phyloP scores from a whole-genome alignment of 1,284 basidiomycete genomes.

The Ustilago crameri region DNA sequence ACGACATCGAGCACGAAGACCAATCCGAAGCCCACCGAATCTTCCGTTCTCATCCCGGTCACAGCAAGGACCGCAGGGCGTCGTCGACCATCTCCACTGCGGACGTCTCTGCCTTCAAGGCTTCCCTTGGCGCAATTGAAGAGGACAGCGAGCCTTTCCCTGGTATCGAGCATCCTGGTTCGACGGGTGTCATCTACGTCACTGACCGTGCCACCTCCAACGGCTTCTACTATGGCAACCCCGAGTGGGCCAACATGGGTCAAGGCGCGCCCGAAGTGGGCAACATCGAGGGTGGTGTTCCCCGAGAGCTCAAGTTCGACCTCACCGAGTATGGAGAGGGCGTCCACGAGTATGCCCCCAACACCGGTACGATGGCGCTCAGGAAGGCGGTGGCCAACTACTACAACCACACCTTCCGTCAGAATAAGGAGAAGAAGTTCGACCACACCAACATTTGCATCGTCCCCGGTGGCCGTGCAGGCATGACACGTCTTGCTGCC shows the following conservation, averaged over 20 bases:
- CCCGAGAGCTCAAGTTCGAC: constrained; percentile 74
- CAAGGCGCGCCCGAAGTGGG: constrained; percentile 71
- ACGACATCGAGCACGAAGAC: constrained; percentile 42
- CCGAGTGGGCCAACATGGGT: constrained; percentile 51
- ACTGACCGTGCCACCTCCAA: constrained; percentile 58
- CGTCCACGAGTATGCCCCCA: constrained; percentile 88
- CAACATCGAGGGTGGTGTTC: constrained; percentile 78
- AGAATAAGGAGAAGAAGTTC: constrained; percentile 82
- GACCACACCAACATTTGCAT: constrained; percentile 88
- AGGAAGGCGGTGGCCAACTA: constrained; percentile 56
- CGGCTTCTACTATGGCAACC: constrained; percentile 56
- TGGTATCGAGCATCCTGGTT: constrained; percentile 67
- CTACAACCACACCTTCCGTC: constrained; percentile 84
- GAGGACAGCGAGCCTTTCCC: constrained; percentile 36
- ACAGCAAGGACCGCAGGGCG: constrained; percentile 27
- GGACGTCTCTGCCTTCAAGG: constrained; percentile 9
- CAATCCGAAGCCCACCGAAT: constrained; percentile 60
- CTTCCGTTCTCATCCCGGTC: constrained; percentile 56
- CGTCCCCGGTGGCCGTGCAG: constrained; percentile 88
- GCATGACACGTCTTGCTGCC: constrained; percentile 87
- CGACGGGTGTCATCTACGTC: constrained; percentile 72
- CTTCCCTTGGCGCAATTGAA: constrained; percentile 14
- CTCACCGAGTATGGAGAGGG: constrained; percentile 73
- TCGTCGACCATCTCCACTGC: constrained; percentile 16
- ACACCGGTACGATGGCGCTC: constrained; percentile 82